Evolutionary conservation across 2,329 filamentous ascomycete genomes (phyloP), one percentile per base, ranked within the genome.

Genomic region (Cyphellophora europaea): DNA sequence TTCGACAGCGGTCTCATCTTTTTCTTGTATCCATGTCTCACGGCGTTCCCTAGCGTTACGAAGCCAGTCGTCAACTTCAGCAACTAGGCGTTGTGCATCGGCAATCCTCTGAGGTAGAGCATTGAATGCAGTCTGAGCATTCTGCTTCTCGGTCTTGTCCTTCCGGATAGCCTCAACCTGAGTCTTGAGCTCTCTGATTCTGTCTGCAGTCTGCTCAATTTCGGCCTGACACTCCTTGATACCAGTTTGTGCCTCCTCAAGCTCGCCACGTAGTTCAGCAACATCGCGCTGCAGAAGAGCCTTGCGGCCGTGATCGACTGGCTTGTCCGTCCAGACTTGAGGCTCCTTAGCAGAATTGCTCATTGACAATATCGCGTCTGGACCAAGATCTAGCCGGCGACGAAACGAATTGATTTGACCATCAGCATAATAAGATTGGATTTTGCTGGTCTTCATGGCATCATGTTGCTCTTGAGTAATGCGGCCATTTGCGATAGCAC

Each of bases 391-490:
- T 44, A 67, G 71, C 31, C 89, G 78, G 11, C 82, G 75, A 5
- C 67, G 69, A 33, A 91, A 71, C 13, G 66, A 68, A 55, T 82
- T 88, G 6, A 58, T 62, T 32, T 77, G 71, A 11, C 62, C 70
- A 3, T 77, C 78, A 15, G 81, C 71, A n/a, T 84, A 75, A 72
- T 82, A 95, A 14, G 65, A 71, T 27, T 59, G 67, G 33, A 95
- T 67, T 11, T 69, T 62, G 32, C 66, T 71, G 11, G 15, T 17
- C 11, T 63, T 59, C 27, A 73, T 61, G 19, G 94, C 63, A n/a
- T 80, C 66, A 49, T 79, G 85, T 47, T 86, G 77, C 25, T 72
- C 66, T 19, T 83, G 72, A 2, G 58, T 72, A 19, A 88, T 74
- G 6, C 84, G 75, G 4, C 55, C 56, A 11, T 77, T 62, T 11